phyloP scores from a whole-genome alignment of 768 basidiomycete species.

The Leucocoprinus birnbaumii region DNA sequence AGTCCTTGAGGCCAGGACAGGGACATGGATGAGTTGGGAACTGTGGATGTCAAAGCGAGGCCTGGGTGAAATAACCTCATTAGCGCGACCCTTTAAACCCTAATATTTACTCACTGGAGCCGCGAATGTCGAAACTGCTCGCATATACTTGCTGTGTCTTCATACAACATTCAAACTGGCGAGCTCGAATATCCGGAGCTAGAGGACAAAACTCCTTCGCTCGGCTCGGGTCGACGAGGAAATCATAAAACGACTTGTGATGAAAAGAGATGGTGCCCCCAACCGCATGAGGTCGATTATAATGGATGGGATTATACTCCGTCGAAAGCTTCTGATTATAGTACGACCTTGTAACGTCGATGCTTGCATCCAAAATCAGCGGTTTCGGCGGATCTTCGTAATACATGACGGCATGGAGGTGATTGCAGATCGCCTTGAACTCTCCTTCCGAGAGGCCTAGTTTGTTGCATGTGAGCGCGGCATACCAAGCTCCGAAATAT shows the following conservation, averaged over 20 bases:
- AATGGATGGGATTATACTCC: too few relatives aligned
- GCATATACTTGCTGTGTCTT: not conserved
- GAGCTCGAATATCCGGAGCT: not conserved
- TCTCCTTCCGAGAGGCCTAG: too few relatives aligned
- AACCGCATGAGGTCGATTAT: too few relatives aligned
- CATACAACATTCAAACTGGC: not conserved
- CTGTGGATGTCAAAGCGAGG: not conserved
- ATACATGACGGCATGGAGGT: too few relatives aligned
- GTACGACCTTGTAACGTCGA: not conserved
- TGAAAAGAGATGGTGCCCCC: not conserved
- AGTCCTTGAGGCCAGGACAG: not conserved
- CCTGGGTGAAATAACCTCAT: too few relatives aligned
- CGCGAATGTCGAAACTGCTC: not conserved
- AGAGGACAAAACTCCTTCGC: not conserved
- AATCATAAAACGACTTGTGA: slow-evolving; percentile 7
- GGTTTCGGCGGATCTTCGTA: too few relatives aligned
- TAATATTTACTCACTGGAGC: not conserved
- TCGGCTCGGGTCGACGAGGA: not conserved
- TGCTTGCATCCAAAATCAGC: too few relatives aligned
- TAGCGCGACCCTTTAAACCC: too few relatives aligned
- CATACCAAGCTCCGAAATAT: not conserved
- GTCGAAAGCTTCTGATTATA: not conserved
- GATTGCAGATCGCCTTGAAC: too few relatives aligned
- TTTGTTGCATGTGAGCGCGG: not conserved
- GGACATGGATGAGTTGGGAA: not conserved